Evolutionary conservation across 2,329 filamentous ascomycete species (phyloP).

Genomic region (Gliomastix tumulicola): DNA sequence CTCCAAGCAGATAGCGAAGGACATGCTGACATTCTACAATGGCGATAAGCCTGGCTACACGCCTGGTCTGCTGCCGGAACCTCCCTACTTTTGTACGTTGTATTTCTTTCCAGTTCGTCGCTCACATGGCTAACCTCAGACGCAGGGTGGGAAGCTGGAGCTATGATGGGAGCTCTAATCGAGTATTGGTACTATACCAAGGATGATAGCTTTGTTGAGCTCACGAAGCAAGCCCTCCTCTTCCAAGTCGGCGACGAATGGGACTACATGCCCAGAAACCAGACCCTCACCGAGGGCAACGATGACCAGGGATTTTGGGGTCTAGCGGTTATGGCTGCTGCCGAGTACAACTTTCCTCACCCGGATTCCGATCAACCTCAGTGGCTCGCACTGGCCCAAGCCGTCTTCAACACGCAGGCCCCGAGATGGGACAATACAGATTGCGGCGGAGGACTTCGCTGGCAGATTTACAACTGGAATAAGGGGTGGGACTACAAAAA

Average conservation of each 20-base stretch:
- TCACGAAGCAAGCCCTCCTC: slow-evolving; percentile 61
- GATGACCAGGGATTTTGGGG: slow-evolving; percentile 74
- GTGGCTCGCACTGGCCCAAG: slow-evolving; percentile 68
- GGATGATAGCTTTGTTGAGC: slow-evolving; percentile 63
- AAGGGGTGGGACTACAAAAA: slow-evolving; percentile 75
- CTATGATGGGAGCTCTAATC: slow-evolving; percentile 63
- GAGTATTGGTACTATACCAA: slow-evolving; percentile 84
- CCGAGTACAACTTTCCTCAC: slow-evolving; percentile 61
- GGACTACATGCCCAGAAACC: slow-evolving; percentile 73
- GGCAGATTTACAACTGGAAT: slow-evolving; percentile 83
- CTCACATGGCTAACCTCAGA: too few species aligned
- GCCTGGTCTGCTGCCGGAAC: slow-evolving; percentile 43
- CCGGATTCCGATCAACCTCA: slow-evolving; percentile 49
- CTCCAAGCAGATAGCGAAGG: slow-evolving; percentile 41
- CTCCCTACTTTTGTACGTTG: slow-evolving; percentile 47
- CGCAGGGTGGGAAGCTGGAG: slow-evolving; percentile 69
- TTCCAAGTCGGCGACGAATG: slow-evolving; percentile 66
- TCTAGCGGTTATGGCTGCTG: slow-evolving; percentile 61
- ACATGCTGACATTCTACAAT: slow-evolving; percentile 35
- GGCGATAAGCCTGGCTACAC: slow-evolving; percentile 42
- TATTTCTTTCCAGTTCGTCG: too few species aligned
- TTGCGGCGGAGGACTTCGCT: slow-evolving; percentile 71
- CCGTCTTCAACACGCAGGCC: slow-evolving; percentile 75
- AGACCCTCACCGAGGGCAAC: slow-evolving; percentile 62
- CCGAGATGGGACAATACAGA: slow-evolving; percentile 61